phyloP scores from a whole-genome alignment of 2,329 filamentous ascomycete species.

The Pyricularia pennisetigena region DNA sequence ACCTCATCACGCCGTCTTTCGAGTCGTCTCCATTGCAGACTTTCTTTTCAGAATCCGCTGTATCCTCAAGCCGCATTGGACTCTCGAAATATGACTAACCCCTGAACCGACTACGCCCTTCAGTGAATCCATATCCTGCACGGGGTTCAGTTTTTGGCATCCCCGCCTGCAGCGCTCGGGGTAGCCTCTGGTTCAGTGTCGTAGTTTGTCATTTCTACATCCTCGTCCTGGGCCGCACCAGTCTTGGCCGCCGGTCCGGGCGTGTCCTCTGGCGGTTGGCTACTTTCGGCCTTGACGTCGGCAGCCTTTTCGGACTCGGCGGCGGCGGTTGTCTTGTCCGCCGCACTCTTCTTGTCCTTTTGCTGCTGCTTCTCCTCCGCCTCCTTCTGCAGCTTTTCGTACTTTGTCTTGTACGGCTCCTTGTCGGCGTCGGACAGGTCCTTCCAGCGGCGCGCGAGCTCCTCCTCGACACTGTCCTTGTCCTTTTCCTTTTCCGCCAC shows the following conservation, averaged over 20 bases:
- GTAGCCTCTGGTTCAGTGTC: not conserved
- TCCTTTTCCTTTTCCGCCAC: constrained; percentile 34
- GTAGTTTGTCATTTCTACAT: constrained; percentile 2
- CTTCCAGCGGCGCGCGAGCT: constrained; percentile 45
- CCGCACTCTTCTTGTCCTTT: constrained; percentile 1
- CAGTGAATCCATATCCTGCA: too few species aligned
- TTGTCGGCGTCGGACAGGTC: constrained; percentile 37
- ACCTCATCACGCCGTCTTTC: not conserved
- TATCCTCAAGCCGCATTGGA: not conserved
- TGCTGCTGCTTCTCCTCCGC: constrained; percentile 6
- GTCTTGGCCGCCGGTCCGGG: constrained; percentile 12
- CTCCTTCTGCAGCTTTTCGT: constrained; percentile 31
- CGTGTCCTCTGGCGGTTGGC: constrained; percentile 14
- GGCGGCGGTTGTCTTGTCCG: constrained; percentile 6
- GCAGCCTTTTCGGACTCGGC: not conserved
- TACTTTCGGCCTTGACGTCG: not conserved
- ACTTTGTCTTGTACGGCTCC: constrained; percentile 36
- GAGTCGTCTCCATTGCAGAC: not conserved
- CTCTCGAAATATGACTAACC: not conserved
- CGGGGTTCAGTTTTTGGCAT: not conserved
- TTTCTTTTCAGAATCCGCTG: not conserved
- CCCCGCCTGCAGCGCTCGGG: not conserved
- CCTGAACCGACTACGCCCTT: not conserved
- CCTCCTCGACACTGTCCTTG: constrained; percentile 33
- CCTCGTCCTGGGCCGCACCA: constrained; percentile 11